Percentiles rank a stretch among this genome's conserved stretches.
These are phyloP conservation scores for Pichia sp. DNA, from an alignment of 1,139 yeast genomes.

Conservation along the genomic window DNA sequence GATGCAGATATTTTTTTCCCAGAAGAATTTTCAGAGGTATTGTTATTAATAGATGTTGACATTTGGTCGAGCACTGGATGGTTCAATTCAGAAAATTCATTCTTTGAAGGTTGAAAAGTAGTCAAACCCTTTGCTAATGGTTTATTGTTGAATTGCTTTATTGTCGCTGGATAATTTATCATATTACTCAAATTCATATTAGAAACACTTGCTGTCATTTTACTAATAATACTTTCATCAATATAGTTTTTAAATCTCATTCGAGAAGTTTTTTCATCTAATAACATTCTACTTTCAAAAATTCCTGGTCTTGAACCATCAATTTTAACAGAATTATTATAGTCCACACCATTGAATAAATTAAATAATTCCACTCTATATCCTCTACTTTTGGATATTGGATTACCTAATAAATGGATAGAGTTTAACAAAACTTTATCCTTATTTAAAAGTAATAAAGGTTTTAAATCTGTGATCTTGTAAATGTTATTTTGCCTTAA, in stretches of 20 bases:
- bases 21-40: not conserved
- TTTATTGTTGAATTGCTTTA: not conserved
- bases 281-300: slow-evolving; percentile 50
- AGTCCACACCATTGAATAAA: slow-evolving; percentile 46
- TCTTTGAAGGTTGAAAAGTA: too few species aligned
- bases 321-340: slow-evolving; percentile 42
- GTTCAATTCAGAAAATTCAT: not conserved
- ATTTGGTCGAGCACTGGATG: slow-evolving; percentile 13
- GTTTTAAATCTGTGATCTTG: slow-evolving; percentile 33
- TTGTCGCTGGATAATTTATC: slow-evolving; percentile 11
- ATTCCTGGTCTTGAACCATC: slow-evolving; percentile 64
- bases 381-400: slow-evolving; percentile 37
- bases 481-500: slow-evolving; percentile 46
- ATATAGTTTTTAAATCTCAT: slow-evolving; percentile 40
- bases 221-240: slow-evolving; percentile 31
- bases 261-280: slow-evolving; percentile 46
- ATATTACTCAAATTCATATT: slow-evolving; percentile 27
- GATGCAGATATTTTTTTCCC: not conserved
- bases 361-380: slow-evolving; percentile 52
- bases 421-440: slow-evolving; percentile 21
- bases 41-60: slow-evolving; percentile 12
- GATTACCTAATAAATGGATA: slow-evolving; percentile 38
- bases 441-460: slow-evolving; percentile 31
- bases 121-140: not conserved
- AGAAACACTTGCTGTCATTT: slow-evolving; percentile 32